A percentile compares a stretch with the other conserved stretches of the same genome.
These are phyloP conservation scores for Debaryomyces prosopidis DNA, from an alignment of 805 yeast genomes.

Conservation along the genomic window DNA sequence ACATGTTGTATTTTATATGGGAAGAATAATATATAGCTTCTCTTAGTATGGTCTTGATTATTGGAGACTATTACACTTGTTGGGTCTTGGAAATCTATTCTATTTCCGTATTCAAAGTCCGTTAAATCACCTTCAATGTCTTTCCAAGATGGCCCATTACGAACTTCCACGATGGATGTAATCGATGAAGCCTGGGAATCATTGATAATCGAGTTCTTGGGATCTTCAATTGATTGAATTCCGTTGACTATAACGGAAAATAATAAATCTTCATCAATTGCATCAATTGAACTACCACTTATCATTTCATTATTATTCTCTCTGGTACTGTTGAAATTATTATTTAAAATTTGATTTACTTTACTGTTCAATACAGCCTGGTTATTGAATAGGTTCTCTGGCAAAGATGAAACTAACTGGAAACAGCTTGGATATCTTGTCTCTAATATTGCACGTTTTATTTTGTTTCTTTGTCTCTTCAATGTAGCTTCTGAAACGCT, in stretches of 20 bases:
- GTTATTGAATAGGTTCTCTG: constrained; percentile 38
- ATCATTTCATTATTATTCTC: constrained; percentile 27
- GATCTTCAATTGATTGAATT: constrained; percentile 21
- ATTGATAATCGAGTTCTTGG: constrained; percentile 1
- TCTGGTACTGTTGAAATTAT: constrained; percentile 6
- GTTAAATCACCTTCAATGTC: constrained; percentile 37
- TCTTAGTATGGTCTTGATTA: constrained; percentile 28
- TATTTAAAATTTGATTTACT: constrained; percentile 26
- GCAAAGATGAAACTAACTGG: constrained; percentile 32
- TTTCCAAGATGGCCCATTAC: constrained; percentile 45
- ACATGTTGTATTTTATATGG: constrained; percentile 52
- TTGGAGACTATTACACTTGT: constrained; percentile 47
- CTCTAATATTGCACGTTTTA: constrained; percentile 30
- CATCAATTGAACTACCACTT: constrained; percentile 26
- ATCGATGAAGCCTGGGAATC: constrained; percentile 9
- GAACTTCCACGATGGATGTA: constrained; percentile 37
- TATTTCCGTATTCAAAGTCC: constrained; percentile 33
- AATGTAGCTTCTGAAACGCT: constrained; percentile 30
- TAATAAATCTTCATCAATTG: constrained; percentile 36
- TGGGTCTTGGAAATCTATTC: constrained; percentile 47
- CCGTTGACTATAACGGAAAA: constrained; percentile 39
- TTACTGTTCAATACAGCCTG: constrained; percentile 30
- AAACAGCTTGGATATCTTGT: constrained; percentile 37
- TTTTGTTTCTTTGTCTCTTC: constrained; percentile 32
- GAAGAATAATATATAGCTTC: constrained; percentile 39